Conservation (phyloP, 257 asterid genomes). For the Datura wrightii region DNA sequence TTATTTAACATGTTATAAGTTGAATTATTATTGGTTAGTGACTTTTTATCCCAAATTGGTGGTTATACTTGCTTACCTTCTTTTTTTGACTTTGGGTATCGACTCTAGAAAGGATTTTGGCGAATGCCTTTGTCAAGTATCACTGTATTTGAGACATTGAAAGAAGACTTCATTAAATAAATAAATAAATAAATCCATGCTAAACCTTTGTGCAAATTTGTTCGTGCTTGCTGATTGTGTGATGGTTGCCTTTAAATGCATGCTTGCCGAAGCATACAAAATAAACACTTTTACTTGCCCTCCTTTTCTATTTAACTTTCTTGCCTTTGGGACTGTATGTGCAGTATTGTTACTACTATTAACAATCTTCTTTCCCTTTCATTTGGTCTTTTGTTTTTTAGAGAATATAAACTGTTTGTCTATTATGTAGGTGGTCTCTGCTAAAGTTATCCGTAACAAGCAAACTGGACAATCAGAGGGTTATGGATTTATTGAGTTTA, state of each 20-base stretch:
- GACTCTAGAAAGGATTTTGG: neutral
- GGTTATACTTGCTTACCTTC: neutral
- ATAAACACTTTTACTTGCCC: too few species aligned
- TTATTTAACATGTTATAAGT: neutral
- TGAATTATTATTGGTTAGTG: neutral
- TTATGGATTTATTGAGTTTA: constrained; percentile 82
- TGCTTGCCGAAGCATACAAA: neutral
- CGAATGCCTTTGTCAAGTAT: neutral
- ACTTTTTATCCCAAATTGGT: neutral
- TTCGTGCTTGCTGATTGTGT: neutral
- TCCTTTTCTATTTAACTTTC: neutral
- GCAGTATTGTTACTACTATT: neutral
- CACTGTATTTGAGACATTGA: neutral
- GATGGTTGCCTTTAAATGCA: neutral
- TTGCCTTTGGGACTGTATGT: neutral
- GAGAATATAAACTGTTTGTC: neutral
- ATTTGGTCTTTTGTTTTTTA: neutral
- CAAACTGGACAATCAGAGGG: constrained; percentile 77
- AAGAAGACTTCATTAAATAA: neutral
- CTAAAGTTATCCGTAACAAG: constrained; percentile 79
- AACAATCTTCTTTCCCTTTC: neutral
- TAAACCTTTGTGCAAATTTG: neutral
- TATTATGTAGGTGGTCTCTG: constrained; percentile 53
- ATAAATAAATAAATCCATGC: neutral
- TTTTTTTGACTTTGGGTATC: neutral